A percentile compares a stretch with the other conserved stretches of the same genome.
Evolutionary conservation across 768 basidiomycete genomes (phyloP).

Genomic region (Hemileccinum rubropunctum): DNA sequence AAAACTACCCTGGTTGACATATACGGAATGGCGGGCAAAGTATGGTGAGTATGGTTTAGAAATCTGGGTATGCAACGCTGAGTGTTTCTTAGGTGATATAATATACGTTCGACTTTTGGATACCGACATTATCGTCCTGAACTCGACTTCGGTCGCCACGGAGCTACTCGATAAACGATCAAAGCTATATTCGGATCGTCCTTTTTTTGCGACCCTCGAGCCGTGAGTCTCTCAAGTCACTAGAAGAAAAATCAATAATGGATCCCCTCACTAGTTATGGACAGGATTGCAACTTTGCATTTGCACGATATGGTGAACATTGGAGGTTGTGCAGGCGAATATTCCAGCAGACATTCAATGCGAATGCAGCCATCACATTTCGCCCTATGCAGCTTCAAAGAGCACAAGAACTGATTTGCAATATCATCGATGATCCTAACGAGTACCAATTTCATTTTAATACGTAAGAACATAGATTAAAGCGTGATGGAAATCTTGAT

Average conservation of each 20-base stretch:
- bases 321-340: constrained; percentile 3
- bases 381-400: constrained; percentile 1
- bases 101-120: constrained; percentile 1
- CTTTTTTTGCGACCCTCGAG: not conserved
- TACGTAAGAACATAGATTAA: not conserved
- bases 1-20: constrained; percentile 1
- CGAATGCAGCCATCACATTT: not conserved
- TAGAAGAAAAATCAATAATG: not conserved
- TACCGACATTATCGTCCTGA: not conserved
- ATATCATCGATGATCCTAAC: not conserved
- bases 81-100: not conserved
- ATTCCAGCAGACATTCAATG: constrained; percentile 1
- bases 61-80: not conserved
- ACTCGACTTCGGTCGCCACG: not conserved
- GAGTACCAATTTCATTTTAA: not conserved
- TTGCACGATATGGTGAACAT: not conserved
- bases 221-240: not conserved
- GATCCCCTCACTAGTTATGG: not conserved
- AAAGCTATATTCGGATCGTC: not conserved
- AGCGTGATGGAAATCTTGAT: not conserved
- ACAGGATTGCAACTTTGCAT: not conserved
- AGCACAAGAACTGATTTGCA: not conserved
- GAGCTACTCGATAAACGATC: constrained; percentile 1
- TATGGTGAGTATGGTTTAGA: not conserved
- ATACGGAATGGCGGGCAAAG: constrained; percentile 3